Conservation (phyloP, 768 basidiomycete genomes). For the Leccinum pellstonianum region DNA sequence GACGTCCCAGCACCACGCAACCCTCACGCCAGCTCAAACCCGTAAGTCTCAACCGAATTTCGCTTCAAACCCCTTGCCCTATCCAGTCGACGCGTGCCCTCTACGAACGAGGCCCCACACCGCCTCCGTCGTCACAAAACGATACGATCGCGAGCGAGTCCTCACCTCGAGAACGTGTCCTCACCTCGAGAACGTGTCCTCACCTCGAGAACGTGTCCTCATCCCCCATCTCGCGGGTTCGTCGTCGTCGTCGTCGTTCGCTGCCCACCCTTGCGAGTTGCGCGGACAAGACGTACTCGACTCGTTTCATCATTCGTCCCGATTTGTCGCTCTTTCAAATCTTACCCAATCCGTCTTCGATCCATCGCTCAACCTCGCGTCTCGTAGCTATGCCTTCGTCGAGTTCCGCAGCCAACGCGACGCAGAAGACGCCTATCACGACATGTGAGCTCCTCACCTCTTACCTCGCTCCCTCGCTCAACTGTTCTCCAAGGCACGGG, state of each 20-base stretch:
- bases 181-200: constrained; percentile 26
- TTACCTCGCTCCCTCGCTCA: constrained; percentile 11
- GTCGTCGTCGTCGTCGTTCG: constrained; percentile 26
- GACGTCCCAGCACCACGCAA: constrained; percentile 88
- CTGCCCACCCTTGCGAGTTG: constrained; percentile 25
- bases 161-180: constrained; percentile 1
- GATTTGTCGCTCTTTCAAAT: constrained; percentile 36
- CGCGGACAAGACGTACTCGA: constrained; percentile 30
- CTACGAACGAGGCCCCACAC: constrained; percentile 30
- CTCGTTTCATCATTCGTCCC: constrained; percentile 31
- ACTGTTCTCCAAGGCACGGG: constrained; percentile 56
- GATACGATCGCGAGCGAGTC: constrained; percentile 33
- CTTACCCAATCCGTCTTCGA: constrained; percentile 32
- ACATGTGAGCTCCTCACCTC: constrained; percentile 54
- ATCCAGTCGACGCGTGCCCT: constrained; percentile 39
- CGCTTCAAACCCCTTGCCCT: constrained; percentile 33
- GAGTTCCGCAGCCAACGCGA: constrained; percentile 78
- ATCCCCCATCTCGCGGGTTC: constrained; percentile 31
- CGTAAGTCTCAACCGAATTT: constrained; percentile 58
- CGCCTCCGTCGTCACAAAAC: constrained; percentile 25
- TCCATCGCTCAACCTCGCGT: constrained; percentile 60
- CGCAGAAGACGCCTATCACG: constrained; percentile 81
- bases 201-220: constrained; percentile 4
- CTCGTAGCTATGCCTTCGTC: constrained; percentile 81
- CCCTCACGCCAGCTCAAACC: constrained; percentile 68